Evolutionary conservation across 2,329 filamentous ascomycete species (phyloP).

Genomic region (Gaeumannomyces sp.): DNA sequence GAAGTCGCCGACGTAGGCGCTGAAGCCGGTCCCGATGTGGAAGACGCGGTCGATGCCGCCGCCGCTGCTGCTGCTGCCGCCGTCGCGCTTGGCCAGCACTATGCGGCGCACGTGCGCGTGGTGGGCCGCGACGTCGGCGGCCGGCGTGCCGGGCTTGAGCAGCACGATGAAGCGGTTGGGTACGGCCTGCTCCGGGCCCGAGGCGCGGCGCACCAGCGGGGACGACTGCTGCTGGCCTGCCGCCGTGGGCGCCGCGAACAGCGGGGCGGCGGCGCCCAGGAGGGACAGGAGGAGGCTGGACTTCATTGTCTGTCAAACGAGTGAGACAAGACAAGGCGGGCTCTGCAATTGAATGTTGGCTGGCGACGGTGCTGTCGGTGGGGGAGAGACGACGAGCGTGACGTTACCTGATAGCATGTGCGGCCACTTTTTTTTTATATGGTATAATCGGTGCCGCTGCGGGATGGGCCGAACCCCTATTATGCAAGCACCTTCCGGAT

Average conservation of each 20-base stretch:
- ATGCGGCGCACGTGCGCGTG: conserved; percentile 21
- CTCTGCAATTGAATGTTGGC: no score
- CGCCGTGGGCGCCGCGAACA: background rate
- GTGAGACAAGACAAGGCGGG: no score
- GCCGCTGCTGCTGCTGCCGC: conserved; percentile 10
- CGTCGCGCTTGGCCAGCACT: conserved; percentile 22
- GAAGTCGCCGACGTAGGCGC: conserved; percentile 38
- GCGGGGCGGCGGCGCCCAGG: background rate
- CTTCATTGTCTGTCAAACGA: background rate
- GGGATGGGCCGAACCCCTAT: background rate
- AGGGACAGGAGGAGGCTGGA: background rate
- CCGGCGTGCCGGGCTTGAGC: conserved; percentile 30
- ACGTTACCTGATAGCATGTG: no score
- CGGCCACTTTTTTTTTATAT: no score
- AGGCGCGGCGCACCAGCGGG: background rate
- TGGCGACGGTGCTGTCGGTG: no score
- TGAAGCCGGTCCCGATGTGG: conserved; percentile 25
- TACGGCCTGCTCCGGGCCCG: conserved; percentile 17
- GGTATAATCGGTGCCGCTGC: no score
- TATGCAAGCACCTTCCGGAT: background rate
- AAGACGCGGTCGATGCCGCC: conserved; percentile 27
- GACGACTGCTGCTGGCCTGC: no score
- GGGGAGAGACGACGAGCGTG: no score
- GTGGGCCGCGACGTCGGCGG: conserved; percentile 27
- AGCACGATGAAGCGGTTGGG: conserved; percentile 40